Percentiles rank a stretch among this genome's conserved stretches.
These are phyloP conservation scores for Pharus latifolius DNA, from an alignment of 176 grass and related monocot genomes.

Conservation along the genomic window DNA sequence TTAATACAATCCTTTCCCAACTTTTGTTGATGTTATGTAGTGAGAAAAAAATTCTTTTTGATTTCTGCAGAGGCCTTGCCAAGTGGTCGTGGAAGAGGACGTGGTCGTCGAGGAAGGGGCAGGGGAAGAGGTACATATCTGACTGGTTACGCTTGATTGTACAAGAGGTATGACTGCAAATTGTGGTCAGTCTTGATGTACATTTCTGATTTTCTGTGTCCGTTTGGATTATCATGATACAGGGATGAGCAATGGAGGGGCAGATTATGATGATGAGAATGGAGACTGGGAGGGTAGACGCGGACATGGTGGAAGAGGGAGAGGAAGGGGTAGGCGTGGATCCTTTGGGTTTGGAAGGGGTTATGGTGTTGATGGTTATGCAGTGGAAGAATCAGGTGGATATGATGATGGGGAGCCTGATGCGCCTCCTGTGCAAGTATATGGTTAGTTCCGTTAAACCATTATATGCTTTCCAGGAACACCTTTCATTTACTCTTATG, in stretches of 20 bases:
- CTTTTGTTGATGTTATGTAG: neutral
- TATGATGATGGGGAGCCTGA: slow-evolving; percentile 28
- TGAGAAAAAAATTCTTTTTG: neutral
- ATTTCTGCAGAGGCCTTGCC: slow-evolving; percentile 22
- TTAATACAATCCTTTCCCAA: neutral
- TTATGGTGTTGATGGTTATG: slow-evolving; percentile 27
- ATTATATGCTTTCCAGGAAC: no score
- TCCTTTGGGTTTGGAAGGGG: slow-evolving; percentile 35
- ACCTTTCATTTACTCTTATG: no score
- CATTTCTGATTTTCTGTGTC: neutral
- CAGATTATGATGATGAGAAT: slow-evolving; percentile 27
- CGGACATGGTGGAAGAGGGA: slow-evolving; percentile 37
- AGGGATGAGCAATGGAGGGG: slow-evolving; percentile 34
- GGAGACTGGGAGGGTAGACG: neutral
- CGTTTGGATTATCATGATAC: slow-evolving; percentile 3
- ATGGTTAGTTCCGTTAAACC: slow-evolving; percentile 26
- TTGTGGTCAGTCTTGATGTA: neutral
- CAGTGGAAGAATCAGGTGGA: slow-evolving; percentile 29
- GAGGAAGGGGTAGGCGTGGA: slow-evolving; percentile 31
- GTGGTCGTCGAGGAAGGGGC: slow-evolving; percentile 35
- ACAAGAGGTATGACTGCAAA: neutral
- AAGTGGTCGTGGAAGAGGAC: slow-evolving; percentile 44
- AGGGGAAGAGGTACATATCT: slow-evolving; percentile 50
- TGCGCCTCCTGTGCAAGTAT: slow-evolving; percentile 24
- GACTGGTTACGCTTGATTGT: neutral